Percentiles rank a stretch among this genome's conserved stretches.
Conservation (phyloP, 2,329 filamentous ascomycete species). For the Neofusicoccum umdonicola region DNA sequence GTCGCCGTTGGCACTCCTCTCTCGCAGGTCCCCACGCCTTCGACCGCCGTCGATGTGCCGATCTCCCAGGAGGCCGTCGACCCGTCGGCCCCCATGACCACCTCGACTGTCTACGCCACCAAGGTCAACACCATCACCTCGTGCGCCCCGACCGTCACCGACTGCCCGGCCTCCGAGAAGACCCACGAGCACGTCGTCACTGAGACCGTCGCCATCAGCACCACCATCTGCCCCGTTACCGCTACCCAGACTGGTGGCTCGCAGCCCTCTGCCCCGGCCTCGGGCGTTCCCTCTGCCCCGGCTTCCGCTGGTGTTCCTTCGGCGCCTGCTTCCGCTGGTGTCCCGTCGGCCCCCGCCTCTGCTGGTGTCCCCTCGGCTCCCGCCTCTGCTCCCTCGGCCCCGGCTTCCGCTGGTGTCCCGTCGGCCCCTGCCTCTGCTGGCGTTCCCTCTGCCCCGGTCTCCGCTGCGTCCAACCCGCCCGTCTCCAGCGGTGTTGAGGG, state of each 20-base stretch:
- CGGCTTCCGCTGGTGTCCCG: not conserved
- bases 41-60: not conserved
- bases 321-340: not conserved
- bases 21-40: not conserved
- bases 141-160: slow-evolving; percentile 16
- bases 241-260: not conserved
- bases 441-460: not conserved
- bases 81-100: not conserved
- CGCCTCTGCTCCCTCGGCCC: not conserved
- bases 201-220: slow-evolving; percentile 28
- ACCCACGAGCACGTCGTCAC: slow-evolving; percentile 19
- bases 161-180: slow-evolving; percentile 20
- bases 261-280: not conserved
- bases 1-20: not conserved
- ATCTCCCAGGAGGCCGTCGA: not conserved
- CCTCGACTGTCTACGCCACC: slow-evolving; percentile 17
- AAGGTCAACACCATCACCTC: slow-evolving; percentile 12
- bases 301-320: not conserved
- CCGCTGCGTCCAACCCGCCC: not conserved
- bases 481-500: too few relatives aligned
- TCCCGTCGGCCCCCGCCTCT: not conserved
- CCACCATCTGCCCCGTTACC: slow-evolving; percentile 42
- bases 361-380: not conserved
- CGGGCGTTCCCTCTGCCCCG: not conserved
- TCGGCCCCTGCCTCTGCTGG: not conserved